Evolutionary conservation across 352 stramenopile genomes (phyloP).

Genomic region (Lagenidium sp.): DNA sequence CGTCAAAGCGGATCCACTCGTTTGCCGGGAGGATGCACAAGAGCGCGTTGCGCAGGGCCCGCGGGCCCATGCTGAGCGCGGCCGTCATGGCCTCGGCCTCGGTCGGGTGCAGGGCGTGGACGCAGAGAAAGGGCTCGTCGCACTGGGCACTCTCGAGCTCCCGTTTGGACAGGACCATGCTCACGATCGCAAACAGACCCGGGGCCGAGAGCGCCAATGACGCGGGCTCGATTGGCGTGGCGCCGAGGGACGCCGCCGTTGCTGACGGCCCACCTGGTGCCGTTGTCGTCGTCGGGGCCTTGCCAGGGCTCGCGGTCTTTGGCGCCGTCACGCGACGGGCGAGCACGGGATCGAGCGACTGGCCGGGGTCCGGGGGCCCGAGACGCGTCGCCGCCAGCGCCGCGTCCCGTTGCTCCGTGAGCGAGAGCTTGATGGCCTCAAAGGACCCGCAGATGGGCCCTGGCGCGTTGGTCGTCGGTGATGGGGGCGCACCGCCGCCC

Average conservation of each 20-base stretch:
- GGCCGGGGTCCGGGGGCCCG: too few species aligned
- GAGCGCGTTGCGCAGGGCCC: conserved; percentile 33
- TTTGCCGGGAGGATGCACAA: conserved; percentile 44
- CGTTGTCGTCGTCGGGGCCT: background rate
- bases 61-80: conserved; percentile 24
- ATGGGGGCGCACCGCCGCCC: too few species aligned
- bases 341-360: background rate
- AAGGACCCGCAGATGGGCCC: too few species aligned
- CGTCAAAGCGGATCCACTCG: conserved; percentile 41
- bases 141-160: conserved; percentile 28
- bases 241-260: background rate
- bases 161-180: conserved; percentile 40
- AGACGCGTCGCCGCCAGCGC: background rate
- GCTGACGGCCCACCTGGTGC: background rate
- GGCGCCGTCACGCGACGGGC: too few species aligned
- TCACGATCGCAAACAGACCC: conserved; percentile 32
- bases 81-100: conserved; percentile 38
- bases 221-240: background rate
- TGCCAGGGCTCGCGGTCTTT: too few species aligned
- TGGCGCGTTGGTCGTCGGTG: background rate
- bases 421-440: background rate
- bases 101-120: conserved; percentile 33
- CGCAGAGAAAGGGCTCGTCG: conserved; percentile 38
- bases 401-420: conserved; percentile 16
- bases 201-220: background rate